Percentiles rank a stretch among this genome's conserved stretches.
Evolutionary conservation across 2,329 filamentous ascomycete species (phyloP).

Genomic region (Exophiala oligosperma): DNA sequence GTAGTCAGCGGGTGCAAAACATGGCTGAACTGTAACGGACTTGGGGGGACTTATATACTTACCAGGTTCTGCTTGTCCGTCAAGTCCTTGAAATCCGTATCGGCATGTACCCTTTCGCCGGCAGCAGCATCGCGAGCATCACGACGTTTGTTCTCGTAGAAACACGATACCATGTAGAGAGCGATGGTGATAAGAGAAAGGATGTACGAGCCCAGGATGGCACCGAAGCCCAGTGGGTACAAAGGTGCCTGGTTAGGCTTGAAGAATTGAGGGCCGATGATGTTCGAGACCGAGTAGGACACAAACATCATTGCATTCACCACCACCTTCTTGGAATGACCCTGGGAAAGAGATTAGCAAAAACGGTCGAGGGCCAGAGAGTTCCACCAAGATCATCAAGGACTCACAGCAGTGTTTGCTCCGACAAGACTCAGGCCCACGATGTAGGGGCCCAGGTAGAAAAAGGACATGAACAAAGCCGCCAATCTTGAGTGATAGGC

Average conservation of each 20-base stretch:
- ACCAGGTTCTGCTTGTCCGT: slow-evolving; percentile 38
- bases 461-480: slow-evolving; percentile 46
- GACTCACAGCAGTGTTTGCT: slow-evolving; percentile 36
- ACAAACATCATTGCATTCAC: slow-evolving; percentile 49
- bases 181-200: slow-evolving; percentile 34
- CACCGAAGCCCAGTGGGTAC: slow-evolving; percentile 10
- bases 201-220: slow-evolving; percentile 25
- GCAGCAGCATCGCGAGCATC: slow-evolving; percentile 23
- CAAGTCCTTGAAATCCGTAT: slow-evolving; percentile 39
- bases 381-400: slow-evolving; percentile 36
- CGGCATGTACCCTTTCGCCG: slow-evolving; percentile 21
- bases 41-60: neutral
- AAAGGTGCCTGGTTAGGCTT: slow-evolving; percentile 2
- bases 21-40: neutral
- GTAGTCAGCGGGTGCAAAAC: neutral
- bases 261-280: slow-evolving; percentile 14
- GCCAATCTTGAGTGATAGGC: slow-evolving; percentile 44
- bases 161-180: slow-evolving; percentile 33
- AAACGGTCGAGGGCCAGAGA: slow-evolving; percentile 45
- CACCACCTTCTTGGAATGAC: slow-evolving; percentile 51
- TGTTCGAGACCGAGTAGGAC: slow-evolving; percentile 22
- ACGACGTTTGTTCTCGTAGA: slow-evolving; percentile 35
- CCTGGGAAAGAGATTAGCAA: slow-evolving; percentile 42
- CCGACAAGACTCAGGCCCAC: slow-evolving; percentile 27
- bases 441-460: slow-evolving; percentile 35